Evolutionary conservation across 352 stramenopile genomes (phyloP).

Genomic region (Pythium sp.): DNA sequence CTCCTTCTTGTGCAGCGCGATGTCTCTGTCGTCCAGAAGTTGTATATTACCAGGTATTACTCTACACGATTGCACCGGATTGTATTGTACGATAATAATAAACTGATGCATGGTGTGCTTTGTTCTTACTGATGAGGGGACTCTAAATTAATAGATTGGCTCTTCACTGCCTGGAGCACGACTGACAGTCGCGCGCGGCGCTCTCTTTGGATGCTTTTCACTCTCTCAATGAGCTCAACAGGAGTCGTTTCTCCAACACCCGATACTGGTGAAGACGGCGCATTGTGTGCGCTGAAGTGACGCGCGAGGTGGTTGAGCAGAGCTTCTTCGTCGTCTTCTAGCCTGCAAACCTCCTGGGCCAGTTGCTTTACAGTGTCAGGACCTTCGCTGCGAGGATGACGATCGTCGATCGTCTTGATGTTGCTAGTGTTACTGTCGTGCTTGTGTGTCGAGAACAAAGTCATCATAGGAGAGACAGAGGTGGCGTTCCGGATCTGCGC

Average conservation of each 20-base stretch:
- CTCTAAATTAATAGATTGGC: not conserved
- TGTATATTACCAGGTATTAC: not conserved
- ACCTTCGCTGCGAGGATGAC: not conserved
- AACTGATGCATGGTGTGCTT: not conserved
- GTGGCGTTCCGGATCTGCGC: not conserved
- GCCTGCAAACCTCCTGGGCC: slow-evolving; percentile 8
- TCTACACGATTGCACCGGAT: not conserved
- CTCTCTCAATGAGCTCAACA: slow-evolving; percentile 2
- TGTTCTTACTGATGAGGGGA: not conserved
- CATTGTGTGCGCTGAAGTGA: not conserved
- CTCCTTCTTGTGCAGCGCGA: too few relatives aligned
- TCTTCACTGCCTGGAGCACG: slow-evolving; percentile 6
- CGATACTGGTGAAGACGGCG: not conserved
- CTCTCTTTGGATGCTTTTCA: not conserved
- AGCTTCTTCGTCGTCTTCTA: slow-evolving; percentile 12
- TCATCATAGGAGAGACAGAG: not conserved
- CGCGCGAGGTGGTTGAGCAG: not conserved
- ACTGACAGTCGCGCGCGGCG: slow-evolving; percentile 1
- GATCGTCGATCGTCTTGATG: not conserved
- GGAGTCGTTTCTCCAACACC: not conserved
- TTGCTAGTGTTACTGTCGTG: too few relatives aligned
- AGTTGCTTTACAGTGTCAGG: not conserved
- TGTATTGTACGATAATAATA: not conserved
- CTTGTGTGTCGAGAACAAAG: not conserved
- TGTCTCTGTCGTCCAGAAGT: not conserved